phyloP scores from a whole-genome alignment of 371 early-diverging fungal genomes.

The Batkoa obscura region DNA sequence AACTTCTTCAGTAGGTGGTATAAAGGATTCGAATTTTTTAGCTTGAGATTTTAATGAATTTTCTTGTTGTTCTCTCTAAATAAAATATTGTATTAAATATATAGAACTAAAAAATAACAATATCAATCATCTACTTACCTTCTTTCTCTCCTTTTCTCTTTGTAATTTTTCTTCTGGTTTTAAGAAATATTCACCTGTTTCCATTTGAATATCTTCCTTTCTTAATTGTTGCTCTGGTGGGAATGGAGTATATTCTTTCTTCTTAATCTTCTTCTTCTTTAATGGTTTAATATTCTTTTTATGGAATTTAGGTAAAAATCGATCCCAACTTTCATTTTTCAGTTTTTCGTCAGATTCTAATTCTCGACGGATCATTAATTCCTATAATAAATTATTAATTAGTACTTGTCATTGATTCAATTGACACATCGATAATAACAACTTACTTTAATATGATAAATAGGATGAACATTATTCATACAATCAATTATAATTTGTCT shows the following conservation, averaged over 20 bases:
- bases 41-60: constrained; percentile 29
- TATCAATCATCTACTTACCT: constrained; percentile 12
- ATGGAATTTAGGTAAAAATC: constrained; percentile 96
- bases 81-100: not conserved
- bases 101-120: not conserved
- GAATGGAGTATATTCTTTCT: constrained; percentile 68
- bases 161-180: constrained; percentile 39
- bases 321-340: constrained; percentile 93
- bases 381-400: constrained; percentile 20
- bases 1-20: constrained; percentile 43
- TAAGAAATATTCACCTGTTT: constrained; percentile 91
- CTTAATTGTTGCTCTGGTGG: constrained; percentile 74
- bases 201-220: constrained; percentile 80
- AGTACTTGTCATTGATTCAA: not conserved
- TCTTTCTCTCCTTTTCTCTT: constrained; percentile 36
- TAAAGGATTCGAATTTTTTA: constrained; percentile 47
- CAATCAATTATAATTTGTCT: constrained; percentile 87
- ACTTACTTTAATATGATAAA: constrained; percentile 92
- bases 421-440: too few relatives aligned
- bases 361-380: constrained; percentile 97
- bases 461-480: constrained; percentile 98
- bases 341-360: constrained; percentile 91
- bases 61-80: constrained; percentile 32
- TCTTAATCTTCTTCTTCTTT: constrained; percentile 36
- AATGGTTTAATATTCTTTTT: constrained; percentile 70